phyloP scores from a whole-genome alignment of 139 green algal genomes.

The Eudorina sp. region DNA sequence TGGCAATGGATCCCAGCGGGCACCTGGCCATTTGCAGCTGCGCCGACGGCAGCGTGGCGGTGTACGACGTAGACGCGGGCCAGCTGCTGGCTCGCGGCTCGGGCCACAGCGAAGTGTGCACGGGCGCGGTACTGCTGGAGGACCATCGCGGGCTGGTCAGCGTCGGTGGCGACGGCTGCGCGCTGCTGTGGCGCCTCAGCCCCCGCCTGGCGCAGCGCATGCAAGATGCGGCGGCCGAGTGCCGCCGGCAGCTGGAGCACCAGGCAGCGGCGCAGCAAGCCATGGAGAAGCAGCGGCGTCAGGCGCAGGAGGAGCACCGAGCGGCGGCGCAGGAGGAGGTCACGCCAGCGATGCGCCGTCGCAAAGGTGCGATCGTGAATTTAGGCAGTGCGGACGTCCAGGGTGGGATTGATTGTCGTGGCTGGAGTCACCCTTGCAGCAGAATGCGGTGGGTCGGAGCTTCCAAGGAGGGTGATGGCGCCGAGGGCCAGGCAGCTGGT shows the following conservation, averaged over 20 bases:
- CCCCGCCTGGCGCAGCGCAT: slow-evolving; percentile 40
- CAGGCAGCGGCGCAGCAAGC: slow-evolving; percentile 10
- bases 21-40: slow-evolving; percentile 55
- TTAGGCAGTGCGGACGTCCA: background rate
- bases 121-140: slow-evolving; percentile 38
- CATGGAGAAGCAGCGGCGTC: background rate
- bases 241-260: slow-evolving; percentile 16
- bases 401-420: background rate
- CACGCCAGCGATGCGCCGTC: background rate
- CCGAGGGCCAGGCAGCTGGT: no score
- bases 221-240: slow-evolving; percentile 26
- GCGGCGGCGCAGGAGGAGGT: background rate
- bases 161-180: slow-evolving; percentile 65
- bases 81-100: slow-evolving; percentile 50
- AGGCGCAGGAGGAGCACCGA: background rate
- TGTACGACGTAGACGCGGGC: slow-evolving; percentile 59
- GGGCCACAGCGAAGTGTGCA: slow-evolving; percentile 60
- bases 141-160: slow-evolving; percentile 33
- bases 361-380: background rate
- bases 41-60: slow-evolving; percentile 58
- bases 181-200: slow-evolving; percentile 69
- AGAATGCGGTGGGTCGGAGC: no score
- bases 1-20: slow-evolving; percentile 64
- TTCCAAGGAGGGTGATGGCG: background rate
- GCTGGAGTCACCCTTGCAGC: background rate